Percentiles rank a stretch among this genome's conserved stretches.
These are phyloP conservation scores for Trichoderma cornu-damae DNA, from an alignment of 2,329 filamentous ascomycete species.

Conservation along the genomic window DNA sequence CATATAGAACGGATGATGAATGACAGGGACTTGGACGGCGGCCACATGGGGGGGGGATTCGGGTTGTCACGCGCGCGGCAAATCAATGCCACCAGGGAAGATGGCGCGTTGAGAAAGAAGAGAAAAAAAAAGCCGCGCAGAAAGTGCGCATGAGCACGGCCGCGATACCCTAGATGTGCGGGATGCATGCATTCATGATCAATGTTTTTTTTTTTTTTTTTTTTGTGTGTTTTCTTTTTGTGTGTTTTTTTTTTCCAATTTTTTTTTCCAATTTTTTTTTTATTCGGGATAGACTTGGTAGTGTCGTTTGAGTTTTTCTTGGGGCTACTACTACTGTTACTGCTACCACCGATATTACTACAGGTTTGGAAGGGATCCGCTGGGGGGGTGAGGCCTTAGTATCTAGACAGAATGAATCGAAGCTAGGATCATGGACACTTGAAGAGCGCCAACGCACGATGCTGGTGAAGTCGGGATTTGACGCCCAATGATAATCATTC, in stretches of 20 bases:
- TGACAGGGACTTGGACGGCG: constrained; percentile 19
- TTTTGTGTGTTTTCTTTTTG: no score
- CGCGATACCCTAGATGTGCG: constrained; percentile 31
- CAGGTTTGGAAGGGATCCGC: constrained; percentile 7
- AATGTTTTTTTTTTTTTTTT: constrained; percentile 19
- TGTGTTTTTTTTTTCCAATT: no score
- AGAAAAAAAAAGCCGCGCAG: not conserved
- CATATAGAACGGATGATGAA: constrained; percentile 23
- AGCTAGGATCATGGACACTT: constrained; percentile 22
- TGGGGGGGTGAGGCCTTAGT: not conserved
- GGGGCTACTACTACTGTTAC: constrained; percentile 14
- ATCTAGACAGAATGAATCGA: constrained; percentile 7
- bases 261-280: constrained; percentile 21
- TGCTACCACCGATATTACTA: no score
- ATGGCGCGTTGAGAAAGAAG: not conserved
- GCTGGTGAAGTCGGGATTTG: not conserved
- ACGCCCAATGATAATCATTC: not conserved
- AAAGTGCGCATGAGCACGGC: constrained; percentile 28
- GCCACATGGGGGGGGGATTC: constrained; percentile 20
- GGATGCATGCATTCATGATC: constrained; percentile 26
- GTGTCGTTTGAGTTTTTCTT: constrained; percentile 24
- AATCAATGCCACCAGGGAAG: constrained; percentile 20
- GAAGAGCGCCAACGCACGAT: not conserved
- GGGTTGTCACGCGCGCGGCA: constrained; percentile 20
- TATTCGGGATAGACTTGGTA: constrained; percentile 33